phyloP scores from a whole-genome alignment of 83 land plant genomes.

The Larix sibirica region DNA sequence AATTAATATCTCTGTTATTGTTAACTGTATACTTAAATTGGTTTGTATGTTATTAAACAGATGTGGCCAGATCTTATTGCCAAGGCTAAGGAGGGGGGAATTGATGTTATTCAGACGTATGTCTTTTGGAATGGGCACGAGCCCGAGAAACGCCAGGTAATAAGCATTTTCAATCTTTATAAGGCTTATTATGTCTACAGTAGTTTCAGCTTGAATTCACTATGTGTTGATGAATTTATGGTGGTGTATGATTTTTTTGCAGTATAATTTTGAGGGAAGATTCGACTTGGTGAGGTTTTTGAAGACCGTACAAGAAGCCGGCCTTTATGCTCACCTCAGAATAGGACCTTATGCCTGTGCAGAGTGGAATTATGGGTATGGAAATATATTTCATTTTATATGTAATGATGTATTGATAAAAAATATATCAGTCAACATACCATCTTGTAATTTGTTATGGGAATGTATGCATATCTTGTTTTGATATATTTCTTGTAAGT shows the following conservation, averaged over 20 bases:
- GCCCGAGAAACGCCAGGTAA: constrained; percentile 38
- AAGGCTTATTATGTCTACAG: no score
- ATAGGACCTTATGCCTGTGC: constrained; percentile 81
- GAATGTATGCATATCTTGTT: no score
- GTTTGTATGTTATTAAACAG: constrained; percentile 11
- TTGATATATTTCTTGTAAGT: no score
- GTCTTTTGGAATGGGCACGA: constrained; percentile 55
- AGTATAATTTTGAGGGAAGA: constrained; percentile 63
- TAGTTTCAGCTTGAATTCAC: no score
- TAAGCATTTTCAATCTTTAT: no score
- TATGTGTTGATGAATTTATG: no score
- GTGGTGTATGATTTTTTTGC: constrained; percentile 8
- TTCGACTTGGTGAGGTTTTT: constrained; percentile 50
- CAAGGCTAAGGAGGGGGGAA: constrained; percentile 47
- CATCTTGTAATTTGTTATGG: no score
- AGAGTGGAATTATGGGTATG: constrained; percentile 71
- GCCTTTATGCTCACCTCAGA: constrained; percentile 56
- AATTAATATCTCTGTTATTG: no score
- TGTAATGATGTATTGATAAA: no score
- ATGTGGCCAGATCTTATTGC: constrained; percentile 51
- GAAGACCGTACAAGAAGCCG: constrained; percentile 55
- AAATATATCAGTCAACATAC: no score
- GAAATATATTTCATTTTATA: background rate
- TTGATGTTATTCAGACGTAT: constrained; percentile 44
- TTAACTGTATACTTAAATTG: background rate